Evolutionary conservation across 2,329 filamentous ascomycete species (phyloP), one percentile per base, ranked within the genome.

Genomic region (Cytospora leucostoma): DNA sequence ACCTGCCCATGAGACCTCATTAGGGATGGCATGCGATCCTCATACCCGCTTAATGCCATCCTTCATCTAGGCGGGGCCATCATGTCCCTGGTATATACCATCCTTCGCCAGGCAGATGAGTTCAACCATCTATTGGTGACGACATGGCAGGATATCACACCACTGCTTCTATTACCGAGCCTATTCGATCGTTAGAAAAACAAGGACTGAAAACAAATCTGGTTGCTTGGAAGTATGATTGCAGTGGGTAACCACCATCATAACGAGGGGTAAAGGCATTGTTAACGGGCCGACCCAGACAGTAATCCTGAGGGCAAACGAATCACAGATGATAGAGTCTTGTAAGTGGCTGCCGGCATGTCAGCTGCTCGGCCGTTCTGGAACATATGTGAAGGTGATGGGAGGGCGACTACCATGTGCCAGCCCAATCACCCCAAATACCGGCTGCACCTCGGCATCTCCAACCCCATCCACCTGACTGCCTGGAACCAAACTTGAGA

Each of bases 251-350:
- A 38, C n/a, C 32, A 40, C 37, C 47, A 21, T 40, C 19, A 35
- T 34, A 6, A 34, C 32, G n/a, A 50, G 49, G 40, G 59, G 54
- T 51, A 49, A 27, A 61, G 38, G 35, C 8, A 37, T 55, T 51
- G 38, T 55, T 61, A 61, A 61, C 59, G 59, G 59, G 32, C 59
- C 59, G 59, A 61, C 51, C 59, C 59, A 55, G 38, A 12, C 32
- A 49, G 49, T 32, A 38, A 61, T 38, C 38, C 15, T 33, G 27
- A 32, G 32, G 13, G 44, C 38, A 53, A 55, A 53, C 59, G 59
- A 61, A 61, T 55, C 59, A 50, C 13, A 27, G 2, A 52, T 38
- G 40, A 21, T 38, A 17, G 33, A 19, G 38, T 49, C 21, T 19
- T 61, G 15, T 44, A 55, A 55, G 59, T 61, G 59, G 59, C 51